Evolutionary conservation across 2,329 filamentous ascomycete genomes (phyloP), one percentile per base, ranked within the genome.

Genomic region (Stemphylium vesicarium): DNA sequence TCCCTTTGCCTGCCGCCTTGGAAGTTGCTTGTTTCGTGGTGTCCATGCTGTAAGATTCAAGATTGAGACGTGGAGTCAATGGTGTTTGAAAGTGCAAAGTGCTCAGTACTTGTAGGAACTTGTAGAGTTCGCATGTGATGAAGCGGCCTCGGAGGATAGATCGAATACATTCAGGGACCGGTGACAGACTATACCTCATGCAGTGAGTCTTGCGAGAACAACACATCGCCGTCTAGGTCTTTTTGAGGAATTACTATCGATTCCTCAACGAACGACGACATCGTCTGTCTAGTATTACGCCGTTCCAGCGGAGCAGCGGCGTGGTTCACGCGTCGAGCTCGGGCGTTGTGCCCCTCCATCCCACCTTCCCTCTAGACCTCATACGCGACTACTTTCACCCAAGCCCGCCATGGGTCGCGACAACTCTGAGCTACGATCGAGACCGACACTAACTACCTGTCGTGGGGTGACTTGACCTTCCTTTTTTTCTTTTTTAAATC

Each of bases 351-450:
- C 42, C 62, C 47, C 65, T 66, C 63, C 52, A 63, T 63, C 62
- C 56, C 66, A 64, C 68, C 63, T 62, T 59, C 59, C 49, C 68
- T 65, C 53, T 57, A 44, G 60, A 46, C 62, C 36, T 61, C 59
- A 57, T 62, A 54, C 39, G 71, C 65, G 60, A 59, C 66, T 53
- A 42, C 42, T 22, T 51, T 32, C 20, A 51, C 44, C 22, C 37
- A 52, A 10, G 24, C 50, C 31, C 44, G 32, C 37, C 26, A 60
- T 54, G 62, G 32, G 5, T 57, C 41, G 47, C 36, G 40, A 49
- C 24, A 24, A 18, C 39, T 33, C 24, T 18, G 15, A 43, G 40
- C 50, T 36, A 52, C 39, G 20, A 43, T 10, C 31, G 44, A 31
- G 16, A 20, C 35, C 39, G 24, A 3, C 24, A 4, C 2, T 32